These are phyloP conservation scores for Aspergillus sp. DNA, from an alignment of 2,329 filamentous ascomycete species.

Conservation along the genomic window DNA sequence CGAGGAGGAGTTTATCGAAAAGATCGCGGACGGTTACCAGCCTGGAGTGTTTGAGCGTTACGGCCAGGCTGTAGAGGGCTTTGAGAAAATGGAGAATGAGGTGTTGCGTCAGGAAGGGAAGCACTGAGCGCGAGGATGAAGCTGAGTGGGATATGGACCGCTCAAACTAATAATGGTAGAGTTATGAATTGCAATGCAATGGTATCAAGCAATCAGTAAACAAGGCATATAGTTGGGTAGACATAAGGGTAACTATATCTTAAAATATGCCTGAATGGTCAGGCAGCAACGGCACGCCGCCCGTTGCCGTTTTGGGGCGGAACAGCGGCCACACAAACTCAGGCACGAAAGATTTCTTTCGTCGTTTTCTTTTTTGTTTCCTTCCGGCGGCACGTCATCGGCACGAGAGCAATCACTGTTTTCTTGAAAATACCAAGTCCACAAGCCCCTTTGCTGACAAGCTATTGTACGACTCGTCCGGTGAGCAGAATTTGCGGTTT, in stretches of 20 bases:
- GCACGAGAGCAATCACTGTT: background rate
- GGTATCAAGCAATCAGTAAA: background rate
- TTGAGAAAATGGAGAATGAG: constrained; percentile 71
- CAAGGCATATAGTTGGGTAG: background rate
- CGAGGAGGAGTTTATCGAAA: constrained; percentile 79
- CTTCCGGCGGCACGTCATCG: background rate
- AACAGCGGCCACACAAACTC: constrained; percentile 9
- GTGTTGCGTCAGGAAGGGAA: constrained; percentile 54
- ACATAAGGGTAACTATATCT: background rate
- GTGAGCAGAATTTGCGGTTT: background rate
- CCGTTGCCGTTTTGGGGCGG: constrained; percentile 8
- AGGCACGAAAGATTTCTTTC: background rate
- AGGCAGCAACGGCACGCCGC: constrained; percentile 4
- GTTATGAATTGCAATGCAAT: background rate
- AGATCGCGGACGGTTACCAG: constrained; percentile 78
- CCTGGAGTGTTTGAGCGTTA: constrained; percentile 75
- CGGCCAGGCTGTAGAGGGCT: constrained; percentile 72
- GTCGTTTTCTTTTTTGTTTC: background rate
- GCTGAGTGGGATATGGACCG: background rate
- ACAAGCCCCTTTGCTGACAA: background rate
- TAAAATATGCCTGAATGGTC: background rate
- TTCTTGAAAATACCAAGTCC: background rate
- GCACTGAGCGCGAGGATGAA: background rate
- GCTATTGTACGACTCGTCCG: background rate
- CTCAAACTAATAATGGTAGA: background rate